A percentile compares a stretch with the other conserved stretches of the same genome.
phyloP scores from a whole-genome alignment of 345 rosid species.

The Anacardium occidentale region DNA sequence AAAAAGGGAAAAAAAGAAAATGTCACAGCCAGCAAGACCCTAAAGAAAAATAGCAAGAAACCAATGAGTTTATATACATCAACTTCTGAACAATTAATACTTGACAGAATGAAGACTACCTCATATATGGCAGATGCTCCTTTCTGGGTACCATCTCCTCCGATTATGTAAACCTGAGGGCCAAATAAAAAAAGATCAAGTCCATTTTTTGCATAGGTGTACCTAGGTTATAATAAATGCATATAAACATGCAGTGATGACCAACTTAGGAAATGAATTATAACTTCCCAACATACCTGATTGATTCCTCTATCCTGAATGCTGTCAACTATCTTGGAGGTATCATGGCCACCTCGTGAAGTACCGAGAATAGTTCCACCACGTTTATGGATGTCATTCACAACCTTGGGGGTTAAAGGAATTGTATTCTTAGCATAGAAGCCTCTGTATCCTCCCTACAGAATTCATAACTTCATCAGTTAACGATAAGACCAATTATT shows the following conservation, averaged over 20 bases:
- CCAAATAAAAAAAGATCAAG: slow-evolving; percentile 1
- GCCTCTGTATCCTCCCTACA: slow-evolving; percentile 90
- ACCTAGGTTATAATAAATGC: slow-evolving; percentile 10
- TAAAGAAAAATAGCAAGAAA: slow-evolving; percentile 1
- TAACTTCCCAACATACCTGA: slow-evolving; percentile 47
- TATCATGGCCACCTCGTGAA: slow-evolving; percentile 90
- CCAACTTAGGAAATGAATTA: neutral
- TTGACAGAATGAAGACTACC: slow-evolving; percentile 36
- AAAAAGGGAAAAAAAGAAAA: neutral
- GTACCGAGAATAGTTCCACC: slow-evolving; percentile 90
- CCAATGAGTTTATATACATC: neutral
- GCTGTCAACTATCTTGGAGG: slow-evolving; percentile 85
- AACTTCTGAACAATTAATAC: neutral
- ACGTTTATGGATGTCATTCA: slow-evolving; percentile 88
- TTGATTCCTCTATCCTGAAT: slow-evolving; percentile 95
- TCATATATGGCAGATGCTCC: slow-evolving; percentile 82
- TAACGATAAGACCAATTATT: neutral
- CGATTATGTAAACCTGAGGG: slow-evolving; percentile 74
- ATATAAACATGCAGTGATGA: neutral
- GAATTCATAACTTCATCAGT: slow-evolving; percentile 8
- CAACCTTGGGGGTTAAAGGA: slow-evolving; percentile 57
- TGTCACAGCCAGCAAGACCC: neutral
- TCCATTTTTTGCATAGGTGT: neutral
- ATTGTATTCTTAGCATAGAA: slow-evolving; percentile 82
- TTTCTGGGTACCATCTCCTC: slow-evolving; percentile 91